Base-by-base conservation (phyloP, 2,329 filamentous ascomycete genomes). In the Rosellinia necatrix region DNA sequence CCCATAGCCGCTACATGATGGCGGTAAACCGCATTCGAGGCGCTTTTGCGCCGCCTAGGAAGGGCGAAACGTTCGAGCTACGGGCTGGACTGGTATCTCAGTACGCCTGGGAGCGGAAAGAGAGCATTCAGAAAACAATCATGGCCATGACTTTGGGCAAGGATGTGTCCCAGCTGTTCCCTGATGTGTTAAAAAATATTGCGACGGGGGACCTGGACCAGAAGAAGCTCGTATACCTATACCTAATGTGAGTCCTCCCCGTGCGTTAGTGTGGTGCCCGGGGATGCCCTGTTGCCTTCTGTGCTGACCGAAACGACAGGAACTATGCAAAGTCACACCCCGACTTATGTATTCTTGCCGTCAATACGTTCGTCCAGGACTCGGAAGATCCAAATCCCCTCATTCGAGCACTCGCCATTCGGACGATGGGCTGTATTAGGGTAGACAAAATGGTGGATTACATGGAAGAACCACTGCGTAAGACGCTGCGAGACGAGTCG, bases 401-500 rank as follows among this genome's bases (percentile, higher is more conserved):
- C 21, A 91, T 99, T 69, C 83, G 94, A 80, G 94, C 94, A 47
- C 82, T 99, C 48, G 94, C 94, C 52, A 96, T 99, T 73, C 85
- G 94, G 67, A 99, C 94, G 29, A 99, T 99, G 94, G 94, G 94
- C 35, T 97, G 94, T 71, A 97, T 99, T 68, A 82, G 94, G 53
- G 94, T 99, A 53, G 94, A 97, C 66, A 99, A 99, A 76, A 99
- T 99, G 91, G 91, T 97, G 63, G 94, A 99, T 72, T 99, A 99
- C 74, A 97, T 99, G 93, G 94, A 97, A 74, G 94, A 99, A 70
- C 94, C 94, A 12, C 76, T 99, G 61, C 85, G 94, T 66, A 99
- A 99, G 78, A 99, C 94, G 10, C 79, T 99, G 64, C 87, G 92
- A 74, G 94, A 99, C 76, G 94, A 99, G 75, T 97, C 93, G 44